Base-by-base conservation (phyloP, 257 asterid species). In the Anisodus tanguticus region DNA sequence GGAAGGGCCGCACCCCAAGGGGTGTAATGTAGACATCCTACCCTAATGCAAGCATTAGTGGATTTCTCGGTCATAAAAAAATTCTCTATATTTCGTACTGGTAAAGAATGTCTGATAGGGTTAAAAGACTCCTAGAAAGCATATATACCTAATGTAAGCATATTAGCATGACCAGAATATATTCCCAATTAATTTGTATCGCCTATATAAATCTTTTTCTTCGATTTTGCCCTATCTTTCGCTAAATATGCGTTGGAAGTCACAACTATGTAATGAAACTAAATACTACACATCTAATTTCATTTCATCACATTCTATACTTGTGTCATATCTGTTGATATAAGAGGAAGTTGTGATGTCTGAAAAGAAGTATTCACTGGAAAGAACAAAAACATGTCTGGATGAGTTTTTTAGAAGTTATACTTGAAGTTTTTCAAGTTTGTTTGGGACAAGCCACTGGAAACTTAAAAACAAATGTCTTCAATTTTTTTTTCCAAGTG, bases 321-420 rank as follows among this genome's bases (percentile, higher is more conserved):
- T 19, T 47, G 11, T 49, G 60, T 74, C 60, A 10, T 19, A 11
- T 19, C 60, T 74, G 43, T 49, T 19, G 60, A 74, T 74, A 6
- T 74, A 49, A 49, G 60, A 47, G 62, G 43, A 26, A 51, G 63
- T 49, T 76, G 17, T 76, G 41, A 53, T 76, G 45, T 76, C 45
- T 26, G 45, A 76, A n/a, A 41, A 6, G 45, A 49, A 49, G 81
- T 74, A 22, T 74, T 49, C 45, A 74, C 45, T 45, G 45, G 81
- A 22, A 53, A 74, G 81, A 26, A 49, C 13, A 51, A 51, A 76
- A 76, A 7, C 41, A 49, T 77, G 63, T 77, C 15, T 77, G 53
- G 63, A 53, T 77, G 81, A 26, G 64, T 22, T 47, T 22, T 26
- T 10, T 47, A 51, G 4, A 74, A 74, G 80, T 74, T 47, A 7